Conservation (phyloP, 371 early-diverging fungal genomes). For the Nematocida sp. region DNA sequence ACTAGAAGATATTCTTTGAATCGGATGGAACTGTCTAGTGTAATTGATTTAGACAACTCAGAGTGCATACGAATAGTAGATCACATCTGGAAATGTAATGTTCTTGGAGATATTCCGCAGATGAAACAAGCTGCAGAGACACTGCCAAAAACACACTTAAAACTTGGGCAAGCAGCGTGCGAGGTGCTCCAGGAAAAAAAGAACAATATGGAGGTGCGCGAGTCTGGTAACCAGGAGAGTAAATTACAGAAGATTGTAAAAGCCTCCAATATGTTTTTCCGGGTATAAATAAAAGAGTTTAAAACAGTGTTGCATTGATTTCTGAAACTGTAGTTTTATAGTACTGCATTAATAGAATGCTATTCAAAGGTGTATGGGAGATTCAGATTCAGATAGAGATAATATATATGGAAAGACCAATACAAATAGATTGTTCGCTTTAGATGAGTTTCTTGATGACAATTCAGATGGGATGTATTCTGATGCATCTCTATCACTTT, state of each 20-base stretch:
- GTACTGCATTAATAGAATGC: conserved; percentile 41
- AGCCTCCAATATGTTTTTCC: conserved; percentile 49
- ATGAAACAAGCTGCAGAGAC: conserved; percentile 36
- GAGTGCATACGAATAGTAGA: conserved; percentile 20
- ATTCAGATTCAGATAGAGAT: conserved; percentile 28
- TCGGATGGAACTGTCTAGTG: conserved; percentile 8
- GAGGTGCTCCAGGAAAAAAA: not conserved
- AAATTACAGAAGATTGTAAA: conserved; percentile 42
- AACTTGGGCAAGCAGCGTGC: conserved; percentile 36
- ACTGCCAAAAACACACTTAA: conserved; percentile 6
- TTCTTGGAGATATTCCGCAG: conserved; percentile 47
- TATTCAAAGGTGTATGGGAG: conserved; percentile 26
- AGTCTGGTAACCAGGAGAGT: not conserved
- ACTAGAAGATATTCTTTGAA: conserved; percentile 35
- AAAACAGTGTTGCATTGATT: conserved; percentile 27
- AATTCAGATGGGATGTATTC: conserved; percentile 27
- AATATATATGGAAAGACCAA: conserved; percentile 21
- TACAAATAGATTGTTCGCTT: conserved; percentile 16
- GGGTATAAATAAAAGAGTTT: conserved; percentile 31
- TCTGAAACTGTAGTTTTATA: conserved; percentile 56
- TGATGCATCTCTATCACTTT: conserved; percentile 19
- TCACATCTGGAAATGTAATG: conserved; percentile 18
- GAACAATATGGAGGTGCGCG: not conserved
- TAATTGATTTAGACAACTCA: conserved; percentile 23
- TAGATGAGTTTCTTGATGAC: conserved; percentile 49